A percentile compares a stretch with the other conserved stretches of the same genome.
These are phyloP conservation scores for Mentha longifolia DNA, from an alignment of 257 asterid genomes.

Conservation along the genomic window DNA sequence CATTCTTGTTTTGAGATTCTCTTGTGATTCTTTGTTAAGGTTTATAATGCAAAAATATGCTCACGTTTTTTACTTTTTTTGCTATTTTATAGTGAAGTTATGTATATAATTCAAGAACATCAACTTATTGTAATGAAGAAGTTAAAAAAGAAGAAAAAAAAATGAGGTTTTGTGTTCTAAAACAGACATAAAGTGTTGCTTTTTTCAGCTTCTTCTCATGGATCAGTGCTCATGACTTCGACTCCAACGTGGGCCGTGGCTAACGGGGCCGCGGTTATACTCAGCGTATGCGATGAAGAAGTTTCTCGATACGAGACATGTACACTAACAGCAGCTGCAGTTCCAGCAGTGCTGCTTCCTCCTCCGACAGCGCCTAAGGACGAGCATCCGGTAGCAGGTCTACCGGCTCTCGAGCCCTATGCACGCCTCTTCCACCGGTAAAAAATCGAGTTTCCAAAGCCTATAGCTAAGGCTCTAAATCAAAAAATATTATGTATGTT, in stretches of 20 bases:
- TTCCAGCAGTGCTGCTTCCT: constrained; percentile 90
- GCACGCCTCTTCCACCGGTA: constrained; percentile 83
- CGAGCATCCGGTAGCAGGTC: constrained; percentile 88
- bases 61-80: neutral
- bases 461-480: no score
- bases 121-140: no score
- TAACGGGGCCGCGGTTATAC: constrained; percentile 94
- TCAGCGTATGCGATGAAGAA: constrained; percentile 93
- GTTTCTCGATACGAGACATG: constrained; percentile 87
- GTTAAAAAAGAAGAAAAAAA: no score
- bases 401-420: constrained; percentile 95
- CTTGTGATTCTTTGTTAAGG: neutral
- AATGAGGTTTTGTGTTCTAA: no score
- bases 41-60: neutral
- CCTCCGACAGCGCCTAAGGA: constrained; percentile 86
- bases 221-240: constrained; percentile 79
- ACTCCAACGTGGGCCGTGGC: constrained; percentile 96
- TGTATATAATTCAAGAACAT: neutral
- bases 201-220: constrained; percentile 69
- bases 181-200: no score
- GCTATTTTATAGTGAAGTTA: no score
- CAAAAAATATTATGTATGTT: no score
- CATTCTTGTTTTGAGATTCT: no score
- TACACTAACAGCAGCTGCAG: constrained; percentile 82
- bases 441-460: no score